Base-by-base conservation (phyloP, 1,139 yeast species). In the Meyerozyma guilliermondii region DNA sequence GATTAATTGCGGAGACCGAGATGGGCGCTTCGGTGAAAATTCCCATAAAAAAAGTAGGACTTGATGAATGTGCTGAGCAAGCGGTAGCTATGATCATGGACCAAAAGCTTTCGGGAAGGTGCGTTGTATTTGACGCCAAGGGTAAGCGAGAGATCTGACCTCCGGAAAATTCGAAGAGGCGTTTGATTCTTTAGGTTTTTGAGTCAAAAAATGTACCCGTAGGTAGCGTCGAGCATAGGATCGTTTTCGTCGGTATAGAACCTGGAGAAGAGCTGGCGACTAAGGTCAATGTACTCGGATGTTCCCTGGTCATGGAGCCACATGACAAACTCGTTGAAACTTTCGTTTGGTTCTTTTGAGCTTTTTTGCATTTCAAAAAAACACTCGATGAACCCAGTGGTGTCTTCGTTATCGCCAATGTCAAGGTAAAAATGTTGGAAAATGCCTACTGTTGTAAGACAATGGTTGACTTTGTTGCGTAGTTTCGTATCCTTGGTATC, bases 1-100 rank as follows among this genome's bases (percentile, higher is more conserved):
- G 95, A 0, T 66, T 87, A 20, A 80, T 88, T 1, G 51, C 55
- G 10, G 87, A 78, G 39, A 91, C 98, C 0, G 87, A 79, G 24
- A 91, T 91, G 87, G 79, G 83, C 0, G 43, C 56, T 3, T 48
- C 53, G 1, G 74, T 69, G 2, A 54, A 55, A 17, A 7, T 58
- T 59, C 14, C 49, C 53, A 2, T 48, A 53, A 7, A 48, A 49
- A 3, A 46, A 53, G 11, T 63, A 54, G 3, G 40, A 53, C 11
- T 43, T 59, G 44, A 58, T 54, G 29, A 45, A 45, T 3, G 74
- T 65, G 11, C 65, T 62, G 48, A 57, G 2, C 59, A 63, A 26
- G 62, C 63, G 1, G 43, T 64, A 1, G 57, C 60, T 1, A 58
- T 71, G 2, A 46, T 76, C 7, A 44, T 46, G 7, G 63, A 68